Evolutionary conservation across 2,329 filamentous ascomycete genomes (phyloP).

Genomic region (Ophiostoma populinum): DNA sequence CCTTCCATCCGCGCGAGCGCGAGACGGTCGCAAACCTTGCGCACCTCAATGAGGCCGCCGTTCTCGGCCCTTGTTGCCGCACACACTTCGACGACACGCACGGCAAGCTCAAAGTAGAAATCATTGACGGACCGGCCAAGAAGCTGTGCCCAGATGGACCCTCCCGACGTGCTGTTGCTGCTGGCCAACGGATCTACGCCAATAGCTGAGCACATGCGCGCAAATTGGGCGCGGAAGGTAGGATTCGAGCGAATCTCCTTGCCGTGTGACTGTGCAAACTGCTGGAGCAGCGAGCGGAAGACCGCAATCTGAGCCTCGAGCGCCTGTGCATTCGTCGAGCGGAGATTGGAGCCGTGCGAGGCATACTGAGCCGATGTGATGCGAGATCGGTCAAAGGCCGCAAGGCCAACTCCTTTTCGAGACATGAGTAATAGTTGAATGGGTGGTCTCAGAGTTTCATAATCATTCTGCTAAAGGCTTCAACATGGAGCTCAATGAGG

Average conservation of each 20-base stretch:
- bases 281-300: constrained; percentile 87
- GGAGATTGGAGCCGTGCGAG: constrained; percentile 73
- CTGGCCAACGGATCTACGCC: constrained; percentile 88
- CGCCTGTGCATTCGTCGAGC: constrained; percentile 65
- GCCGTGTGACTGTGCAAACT: constrained; percentile 86
- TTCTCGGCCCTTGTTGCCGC: constrained; percentile 75
- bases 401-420: constrained; percentile 75
- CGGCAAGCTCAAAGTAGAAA: constrained; percentile 95
- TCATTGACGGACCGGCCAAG: constrained; percentile 86
- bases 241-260: constrained; percentile 94
- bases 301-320: constrained; percentile 87
- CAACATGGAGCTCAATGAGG: no score
- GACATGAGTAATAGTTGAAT: no score
- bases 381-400: constrained; percentile 71
- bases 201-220: constrained; percentile 94
- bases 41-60: constrained; percentile 73
- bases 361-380: constrained; percentile 82
- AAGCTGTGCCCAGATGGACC: constrained; percentile 82
- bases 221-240: constrained; percentile 88
- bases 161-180: constrained; percentile 31
- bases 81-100: constrained; percentile 89
- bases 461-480: no score
- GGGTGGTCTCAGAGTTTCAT: no score
- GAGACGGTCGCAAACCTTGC: constrained; percentile 63
- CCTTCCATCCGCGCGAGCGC: constrained; percentile 58